Evolutionary conservation across 768 basidiomycete genomes (phyloP), one percentile per base, ranked within the genome.

Genomic region (Vararia minispora): DNA sequence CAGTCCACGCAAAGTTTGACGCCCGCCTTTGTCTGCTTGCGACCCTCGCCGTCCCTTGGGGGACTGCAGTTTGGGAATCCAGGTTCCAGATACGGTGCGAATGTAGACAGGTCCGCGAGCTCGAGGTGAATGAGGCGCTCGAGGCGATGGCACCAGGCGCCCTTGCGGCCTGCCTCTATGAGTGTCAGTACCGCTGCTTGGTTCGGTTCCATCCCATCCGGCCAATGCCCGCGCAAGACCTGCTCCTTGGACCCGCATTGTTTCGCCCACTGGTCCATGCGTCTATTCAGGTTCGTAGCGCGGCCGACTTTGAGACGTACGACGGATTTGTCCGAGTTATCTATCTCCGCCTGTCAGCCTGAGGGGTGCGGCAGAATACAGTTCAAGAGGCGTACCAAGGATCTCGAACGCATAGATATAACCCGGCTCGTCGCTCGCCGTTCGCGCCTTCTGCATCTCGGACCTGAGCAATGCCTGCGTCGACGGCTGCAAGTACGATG

Each of bases 381-480:
- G 31, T 16, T 13, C 33, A n/a, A 23, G 21, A 27, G 28, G 21
- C 55, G 31, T 53, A 82, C 82, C 79, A 54, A 74, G 68, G 40
- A 89, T 80, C 55, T 88, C 80, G 53, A 79, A 89, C 0, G 75
- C 72, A 47, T 90, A 90, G 35, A 90, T 88, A 49, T 82, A 87
- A 0, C 87, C 87, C 4, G 70, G 62, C 14, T 65, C 69, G 46
- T 89, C 85, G 7, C 71, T 66, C 3, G 50, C 41, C 4, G 81
- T 72, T 3, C 62, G 63, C 9, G 66, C 52, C 28, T 69, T 71
- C 45, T 65, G 64, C 74, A 78, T 79, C 52, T 72, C 71, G 20
- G 55, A 54, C 41, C 66, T 62, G 25, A 78, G 54, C 2, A 74
- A 68, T 22, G 69, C 62, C 48, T 76, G 74, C 21, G 84, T 82